Base-by-base conservation (phyloP, 371 early-diverging fungal genomes). In the Smittium mucronatum region DNA sequence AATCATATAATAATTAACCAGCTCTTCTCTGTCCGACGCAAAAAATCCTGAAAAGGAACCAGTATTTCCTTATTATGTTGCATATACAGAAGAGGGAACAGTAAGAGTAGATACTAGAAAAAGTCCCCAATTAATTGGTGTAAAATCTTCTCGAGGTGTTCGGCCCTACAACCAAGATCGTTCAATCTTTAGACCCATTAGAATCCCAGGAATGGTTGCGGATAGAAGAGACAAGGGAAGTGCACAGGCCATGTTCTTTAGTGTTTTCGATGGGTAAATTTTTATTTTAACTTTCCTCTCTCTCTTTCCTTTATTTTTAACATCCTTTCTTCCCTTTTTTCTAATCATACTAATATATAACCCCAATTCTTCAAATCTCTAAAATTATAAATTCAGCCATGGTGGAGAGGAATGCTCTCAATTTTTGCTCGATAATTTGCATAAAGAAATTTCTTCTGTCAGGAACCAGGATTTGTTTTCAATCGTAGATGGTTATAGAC, bases 181-280 rank as follows among this genome's bases (percentile, higher is more conserved):
- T 33, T 73, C 72, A 2, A 76, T 72, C 57, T 75, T 77, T n/a
- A 36, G 73, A n/a, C 77, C 77, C 57, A 72, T 76, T 61, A 74
- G 77, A 34, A 76, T 76, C 31, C 77, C 77, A n/a, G 77, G 76
- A 21, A 76, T 76, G 77, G 77, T 76, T 25, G 71, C 77, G 34
- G 77, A 76, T 67, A 70, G 77, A 36, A 66, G 60, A 60, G 76
- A 74, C 71, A 74, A 63, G 28, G 71, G 69, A 71, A 77, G 77
- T 70, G 76, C 77, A 28, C 77, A 76, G 77, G 36, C 76, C n/a
- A 76, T 76, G 77, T 76, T 71, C 57, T 32, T 77, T 63, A 76
- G 77, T 31, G 70, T 77, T 2, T 76, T 76, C 34, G 77, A 76
- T 60, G 77, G 77, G n/a, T n/a, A n/a, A n/a, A n/a, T n/a, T n/a